Base-by-base conservation (phyloP, 2,329 filamentous ascomycete species). In the Ophiostoma himal-ulmi region DNA sequence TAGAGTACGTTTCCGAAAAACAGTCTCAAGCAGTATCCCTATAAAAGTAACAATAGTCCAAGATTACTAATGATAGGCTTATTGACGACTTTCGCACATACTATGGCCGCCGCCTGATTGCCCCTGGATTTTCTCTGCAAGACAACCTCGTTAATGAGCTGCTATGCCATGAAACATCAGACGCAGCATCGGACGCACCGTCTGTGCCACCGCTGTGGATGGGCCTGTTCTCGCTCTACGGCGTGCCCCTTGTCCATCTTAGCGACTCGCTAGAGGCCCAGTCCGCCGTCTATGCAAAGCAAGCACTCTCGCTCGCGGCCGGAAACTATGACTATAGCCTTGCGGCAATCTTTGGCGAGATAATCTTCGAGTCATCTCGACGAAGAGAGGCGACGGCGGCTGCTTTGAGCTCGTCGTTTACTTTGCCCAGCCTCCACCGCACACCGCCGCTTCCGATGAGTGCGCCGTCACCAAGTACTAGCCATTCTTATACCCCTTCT, bases 81-180 rank as follows among this genome's bases (percentile, higher is more conserved):
- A 36, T 37, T 34, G 60, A 64, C 17, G 60, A 34, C 14, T 64
- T 64, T 14, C 60, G 60, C 30, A 64, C 60, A 6, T n/a, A 64
- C 60, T 64, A 64, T n/a, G 34, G 60, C 60, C 26, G 26, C 60
- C 4, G 60, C 30, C 5, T 64, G 60, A 68, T 57, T 13, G 52
- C 52, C 17, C 52, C 52, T 30, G 52, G 52, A 3, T 11, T 57
- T 10, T 57, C 52, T 4, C 52, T 57, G 10, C 52, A 57, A 13
- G 52, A 57, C 22, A 57, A 57, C n/a, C 52, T 57, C 7, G 52
- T 57, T 10, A 57, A 57, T 14, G 22, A 22, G 52, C 52, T 57
- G 0, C n/a, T 57, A 22, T 57, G 52, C 7, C n/a, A 26, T 14
- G n/a, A 5, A 22, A 26, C n/a, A 48, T 30, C 30, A 3, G 30